Percentiles rank a stretch among this genome's conserved stretches.
Evolutionary conservation across 2,329 filamentous ascomycete genomes (phyloP).

Genomic region (Cladophialophora bantiana): DNA sequence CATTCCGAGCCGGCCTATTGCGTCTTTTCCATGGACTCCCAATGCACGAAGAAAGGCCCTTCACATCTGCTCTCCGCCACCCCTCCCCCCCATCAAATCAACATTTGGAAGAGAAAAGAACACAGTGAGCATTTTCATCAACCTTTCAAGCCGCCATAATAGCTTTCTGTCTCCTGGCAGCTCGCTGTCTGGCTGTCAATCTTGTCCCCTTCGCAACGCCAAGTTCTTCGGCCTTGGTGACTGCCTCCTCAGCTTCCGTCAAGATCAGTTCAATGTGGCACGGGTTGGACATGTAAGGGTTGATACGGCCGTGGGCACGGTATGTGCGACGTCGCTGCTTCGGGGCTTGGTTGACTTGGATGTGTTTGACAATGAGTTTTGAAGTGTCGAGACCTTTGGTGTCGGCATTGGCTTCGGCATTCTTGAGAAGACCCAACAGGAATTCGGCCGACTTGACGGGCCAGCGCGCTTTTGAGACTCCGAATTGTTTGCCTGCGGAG

Average conservation of each 20-base stretch:
- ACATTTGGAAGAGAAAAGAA: constrained; percentile 9
- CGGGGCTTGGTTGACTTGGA: constrained; percentile 99
- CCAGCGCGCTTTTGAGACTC: constrained; percentile 98
- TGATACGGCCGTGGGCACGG: constrained; percentile 99
- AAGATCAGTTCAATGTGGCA: constrained; percentile 99
- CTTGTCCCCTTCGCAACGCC: constrained; percentile 66
- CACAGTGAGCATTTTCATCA: constrained; percentile 4
- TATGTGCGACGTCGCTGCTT: constrained; percentile 99
- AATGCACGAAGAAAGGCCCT: constrained; percentile 12
- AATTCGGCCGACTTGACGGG: constrained; percentile 99
- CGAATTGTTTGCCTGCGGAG: constrained; percentile 90
- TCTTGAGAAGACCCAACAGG: constrained; percentile 95
- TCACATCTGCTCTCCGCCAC: constrained; percentile 9
- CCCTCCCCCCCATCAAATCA: constrained; percentile 5
- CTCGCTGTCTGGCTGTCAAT: constrained; percentile 92
- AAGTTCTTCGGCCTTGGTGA: constrained; percentile 82
- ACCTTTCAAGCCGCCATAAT: constrained; percentile 56
- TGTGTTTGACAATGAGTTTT: constrained; percentile 99
- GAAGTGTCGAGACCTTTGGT: constrained; percentile 96
- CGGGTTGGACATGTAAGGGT: constrained; percentile 99
- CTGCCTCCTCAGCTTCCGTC: constrained; percentile 94
- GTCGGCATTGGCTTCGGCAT: constrained; percentile 95
- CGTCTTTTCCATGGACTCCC: constrained; percentile 10
- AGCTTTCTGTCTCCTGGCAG: constrained; percentile 67
- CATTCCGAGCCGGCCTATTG: constrained; percentile 1